phyloP scores from a whole-genome alignment of 2,329 filamentous ascomycete species.

The Trichoderma lentiforme region DNA sequence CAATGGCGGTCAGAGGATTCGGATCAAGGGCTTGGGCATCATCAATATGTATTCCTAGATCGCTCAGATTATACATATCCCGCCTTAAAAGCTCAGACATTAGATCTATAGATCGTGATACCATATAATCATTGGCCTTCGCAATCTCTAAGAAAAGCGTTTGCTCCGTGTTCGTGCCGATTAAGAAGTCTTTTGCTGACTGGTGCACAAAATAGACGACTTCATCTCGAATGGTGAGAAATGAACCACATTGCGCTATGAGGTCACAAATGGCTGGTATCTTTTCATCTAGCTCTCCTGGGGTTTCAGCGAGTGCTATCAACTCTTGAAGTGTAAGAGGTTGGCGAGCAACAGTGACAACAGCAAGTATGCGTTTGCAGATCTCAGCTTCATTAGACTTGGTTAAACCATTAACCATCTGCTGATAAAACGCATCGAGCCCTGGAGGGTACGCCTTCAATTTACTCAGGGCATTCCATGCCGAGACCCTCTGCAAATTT shows the following conservation, averaged over 20 bases:
- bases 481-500: conserved; percentile 16
- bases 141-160: conserved; percentile 28
- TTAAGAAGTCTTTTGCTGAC: conserved; percentile 43
- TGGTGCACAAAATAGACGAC: conserved; percentile 40
- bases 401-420: conserved; percentile 36
- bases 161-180: conserved; percentile 22
- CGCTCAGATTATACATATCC: background rate
- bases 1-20: background rate
- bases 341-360: conserved; percentile 30
- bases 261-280: conserved; percentile 26
- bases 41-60: background rate
- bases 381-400: conserved; percentile 22
- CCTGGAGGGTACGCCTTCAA: conserved; percentile 32
- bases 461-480: conserved; percentile 17
- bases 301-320: background rate
- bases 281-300: background rate
- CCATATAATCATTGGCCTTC: background rate
- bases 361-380: conserved; percentile 35
- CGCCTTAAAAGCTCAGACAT: background rate
- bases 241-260: conserved; percentile 37
- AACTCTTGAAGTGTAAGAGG: conserved; percentile 36
- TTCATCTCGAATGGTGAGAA: conserved; percentile 33
- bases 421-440: conserved; percentile 35
- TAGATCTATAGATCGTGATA: background rate
- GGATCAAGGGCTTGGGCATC: background rate